Percentiles rank a stretch among this genome's conserved stretches.
These are phyloP conservation scores for Pulchroboletus neoregius DNA, from an alignment of 1,284 basidiomycete genomes.

Conservation along the genomic window DNA sequence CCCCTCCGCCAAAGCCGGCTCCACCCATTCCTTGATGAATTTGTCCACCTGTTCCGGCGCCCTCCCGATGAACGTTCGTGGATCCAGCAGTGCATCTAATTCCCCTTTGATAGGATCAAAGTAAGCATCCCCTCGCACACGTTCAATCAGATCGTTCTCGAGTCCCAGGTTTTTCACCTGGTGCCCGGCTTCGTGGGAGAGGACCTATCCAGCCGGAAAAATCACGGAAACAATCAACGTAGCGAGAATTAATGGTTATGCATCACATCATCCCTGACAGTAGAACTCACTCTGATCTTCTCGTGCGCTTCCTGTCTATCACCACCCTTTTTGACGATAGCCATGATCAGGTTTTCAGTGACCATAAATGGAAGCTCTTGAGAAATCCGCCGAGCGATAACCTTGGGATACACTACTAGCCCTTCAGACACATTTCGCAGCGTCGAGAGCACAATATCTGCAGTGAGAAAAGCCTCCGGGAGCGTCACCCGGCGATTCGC, in stretches of 20 bases:
- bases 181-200: constrained; percentile 94
- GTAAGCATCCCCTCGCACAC: constrained; percentile 67
- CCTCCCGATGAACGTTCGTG: constrained; percentile 83
- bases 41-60: constrained; percentile 92
- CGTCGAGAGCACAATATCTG: constrained; percentile 94
- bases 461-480: constrained; percentile 95
- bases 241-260: constrained; percentile 10
- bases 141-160: constrained; percentile 94
- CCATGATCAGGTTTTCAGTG: constrained; percentile 99
- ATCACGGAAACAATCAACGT: constrained; percentile 15
- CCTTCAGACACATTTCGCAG: constrained; percentile 97
- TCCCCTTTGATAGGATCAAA: constrained; percentile 62
- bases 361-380: constrained; percentile 99
- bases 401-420: constrained; percentile 94
- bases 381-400: constrained; percentile 87
- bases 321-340: constrained; percentile 91
- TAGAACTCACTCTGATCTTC: constrained; percentile 74
- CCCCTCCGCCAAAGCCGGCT: constrained; percentile 72
- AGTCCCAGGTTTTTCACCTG: constrained; percentile 95
- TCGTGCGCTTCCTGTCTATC: constrained; percentile 98
- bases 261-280: constrained; percentile 21
- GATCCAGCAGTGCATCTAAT: constrained; percentile 72
- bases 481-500: constrained; percentile 96
- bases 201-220: constrained; percentile 44
- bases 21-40: constrained; percentile 87